Conservation (phyloP, 2,329 filamentous ascomycete species). For the Apiospora sp. region DNA sequence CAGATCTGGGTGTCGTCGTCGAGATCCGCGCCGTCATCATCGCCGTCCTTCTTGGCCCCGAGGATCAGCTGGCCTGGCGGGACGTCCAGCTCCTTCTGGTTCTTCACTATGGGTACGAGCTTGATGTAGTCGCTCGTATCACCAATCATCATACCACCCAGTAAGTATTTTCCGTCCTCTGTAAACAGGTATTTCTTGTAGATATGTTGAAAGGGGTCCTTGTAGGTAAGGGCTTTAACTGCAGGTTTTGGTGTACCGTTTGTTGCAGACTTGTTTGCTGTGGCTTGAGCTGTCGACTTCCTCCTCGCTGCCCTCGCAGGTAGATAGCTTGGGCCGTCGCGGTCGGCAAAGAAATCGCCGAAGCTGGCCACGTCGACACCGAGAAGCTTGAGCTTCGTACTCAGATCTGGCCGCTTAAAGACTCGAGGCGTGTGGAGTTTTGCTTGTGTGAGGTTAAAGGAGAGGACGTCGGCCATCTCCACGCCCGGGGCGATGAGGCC, state of each 20-base stretch:
- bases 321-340: conserved; percentile 80
- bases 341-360: conserved; percentile 91
- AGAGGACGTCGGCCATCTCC: conserved; percentile 91
- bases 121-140: conserved; percentile 92
- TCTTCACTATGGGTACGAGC: conserved; percentile 85
- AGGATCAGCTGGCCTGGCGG: conserved; percentile 85
- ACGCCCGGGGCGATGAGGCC: conserved; percentile 89
- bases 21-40: conserved; percentile 78
- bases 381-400: conserved; percentile 89
- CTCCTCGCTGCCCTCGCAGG: conserved; percentile 62
- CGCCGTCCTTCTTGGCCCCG: conserved; percentile 76
- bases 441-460: conserved; percentile 89
- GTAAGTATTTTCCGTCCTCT: conserved; percentile 84
- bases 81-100: conserved; percentile 79
- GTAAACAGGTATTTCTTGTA: conserved; percentile 97
- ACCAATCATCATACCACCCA: conserved; percentile 98
- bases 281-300: conserved; percentile 44
- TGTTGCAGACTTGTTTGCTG: conserved; percentile 56
- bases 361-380: conserved; percentile 94
- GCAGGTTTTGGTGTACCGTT: conserved; percentile 63
- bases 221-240: conserved; percentile 87
- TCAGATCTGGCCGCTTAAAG: conserved; percentile 86
- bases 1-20: conserved; percentile 89
- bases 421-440: conserved; percentile 72
- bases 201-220: conserved; percentile 84